Conservation (phyloP, 306 rosid genomes). For the Acacia confusa region DNA sequence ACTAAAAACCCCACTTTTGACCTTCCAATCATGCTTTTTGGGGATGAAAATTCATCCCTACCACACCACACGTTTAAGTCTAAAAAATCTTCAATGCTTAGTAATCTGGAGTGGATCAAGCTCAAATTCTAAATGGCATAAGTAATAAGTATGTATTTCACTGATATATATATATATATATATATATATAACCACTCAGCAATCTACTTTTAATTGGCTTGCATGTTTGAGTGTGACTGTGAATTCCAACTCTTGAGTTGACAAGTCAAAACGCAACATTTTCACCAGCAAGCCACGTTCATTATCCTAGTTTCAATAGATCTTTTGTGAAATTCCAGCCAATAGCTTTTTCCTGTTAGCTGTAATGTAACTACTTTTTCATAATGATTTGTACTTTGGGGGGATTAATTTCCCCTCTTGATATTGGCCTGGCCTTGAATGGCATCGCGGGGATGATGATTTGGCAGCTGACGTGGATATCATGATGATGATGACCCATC, state of each 20-base stretch:
- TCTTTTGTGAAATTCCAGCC: neutral
- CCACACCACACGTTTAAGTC: too few species aligned
- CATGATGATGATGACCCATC: too few species aligned
- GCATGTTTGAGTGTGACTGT: neutral
- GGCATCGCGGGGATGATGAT: neutral
- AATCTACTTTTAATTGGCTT: neutral
- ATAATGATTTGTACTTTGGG: neutral
- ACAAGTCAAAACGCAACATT: neutral
- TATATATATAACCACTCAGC: neutral
- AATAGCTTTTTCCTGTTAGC: neutral
- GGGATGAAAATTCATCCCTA: too few species aligned
- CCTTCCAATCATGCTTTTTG: too few species aligned
- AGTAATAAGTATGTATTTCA: neutral
- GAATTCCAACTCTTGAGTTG: neutral
- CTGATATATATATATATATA: too few species aligned
- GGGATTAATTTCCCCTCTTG: neutral
- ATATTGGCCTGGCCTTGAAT: slow-evolving; percentile 31
- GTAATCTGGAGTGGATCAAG: neutral
- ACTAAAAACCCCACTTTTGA: too few species aligned
- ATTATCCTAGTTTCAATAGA: neutral
- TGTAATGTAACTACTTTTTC: neutral
- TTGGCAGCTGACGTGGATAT: too few species aligned
- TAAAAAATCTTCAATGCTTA: too few species aligned
- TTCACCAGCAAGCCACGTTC: neutral
- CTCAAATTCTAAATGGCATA: neutral